Evolutionary conservation across 495 filamentous ascomycete genomes (phyloP).

Genomic region (Tuber indicum): DNA sequence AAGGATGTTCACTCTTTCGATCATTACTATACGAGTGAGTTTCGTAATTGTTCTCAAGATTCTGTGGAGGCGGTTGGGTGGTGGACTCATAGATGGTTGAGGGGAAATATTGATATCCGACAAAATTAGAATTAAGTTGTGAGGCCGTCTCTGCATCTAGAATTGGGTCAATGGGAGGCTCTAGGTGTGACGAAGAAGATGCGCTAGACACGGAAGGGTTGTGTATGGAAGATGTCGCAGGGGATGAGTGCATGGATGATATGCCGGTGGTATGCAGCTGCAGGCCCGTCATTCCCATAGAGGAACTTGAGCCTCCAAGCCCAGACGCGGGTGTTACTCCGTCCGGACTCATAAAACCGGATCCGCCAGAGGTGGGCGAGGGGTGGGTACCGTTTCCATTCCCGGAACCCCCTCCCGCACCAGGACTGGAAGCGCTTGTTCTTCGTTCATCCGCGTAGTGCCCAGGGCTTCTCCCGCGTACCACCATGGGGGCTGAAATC

Average conservation of each 20-base stretch:
- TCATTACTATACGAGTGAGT: constrained; percentile 40
- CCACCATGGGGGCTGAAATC: constrained; percentile 81
- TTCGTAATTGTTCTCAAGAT: constrained; percentile 37
- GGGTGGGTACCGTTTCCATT: constrained; percentile 47
- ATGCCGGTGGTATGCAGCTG: constrained; percentile 33
- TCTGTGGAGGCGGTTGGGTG: constrained; percentile 34
- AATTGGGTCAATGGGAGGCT: constrained; percentile 42
- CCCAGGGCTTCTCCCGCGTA: constrained; percentile 84
- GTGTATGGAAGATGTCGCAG: constrained; percentile 36
- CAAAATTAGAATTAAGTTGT: constrained; percentile 33
- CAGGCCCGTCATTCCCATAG: constrained; percentile 34
- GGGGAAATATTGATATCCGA: constrained; percentile 41
- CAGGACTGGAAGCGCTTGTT: constrained; percentile 61
- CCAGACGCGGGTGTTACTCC: constrained; percentile 33
- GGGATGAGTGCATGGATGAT: constrained; percentile 38
- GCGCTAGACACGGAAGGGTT: constrained; percentile 39
- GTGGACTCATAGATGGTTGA: constrained; percentile 39
- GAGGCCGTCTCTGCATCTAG: constrained; percentile 36
- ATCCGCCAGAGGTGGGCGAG: constrained; percentile 39
- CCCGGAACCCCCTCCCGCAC: constrained; percentile 54
- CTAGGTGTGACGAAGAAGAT: constrained; percentile 37
- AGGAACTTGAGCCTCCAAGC: constrained; percentile 34
- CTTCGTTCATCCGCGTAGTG: constrained; percentile 84
- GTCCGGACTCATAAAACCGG: constrained; percentile 35
- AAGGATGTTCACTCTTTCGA: constrained; percentile 40